Conservation (phyloP, 257 asterid genomes). For the Solanum ossicruentum region DNA sequence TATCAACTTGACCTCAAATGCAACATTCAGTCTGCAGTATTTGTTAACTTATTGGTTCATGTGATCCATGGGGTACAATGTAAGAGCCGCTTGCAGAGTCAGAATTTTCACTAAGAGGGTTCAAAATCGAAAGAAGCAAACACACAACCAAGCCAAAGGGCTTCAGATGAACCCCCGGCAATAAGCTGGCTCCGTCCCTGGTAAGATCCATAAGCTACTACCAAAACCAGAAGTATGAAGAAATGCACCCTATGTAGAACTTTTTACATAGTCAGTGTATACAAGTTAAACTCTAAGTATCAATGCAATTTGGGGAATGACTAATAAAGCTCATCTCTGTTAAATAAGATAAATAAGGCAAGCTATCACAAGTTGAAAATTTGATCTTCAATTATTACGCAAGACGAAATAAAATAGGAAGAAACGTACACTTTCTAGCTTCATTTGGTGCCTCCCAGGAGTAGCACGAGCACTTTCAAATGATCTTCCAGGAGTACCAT, state of each 20-base stretch:
- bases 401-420: background rate
- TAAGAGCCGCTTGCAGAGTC: background rate
- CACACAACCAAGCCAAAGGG: no score
- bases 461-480: slow-evolving; percentile 15
- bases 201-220: background rate
- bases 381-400: background rate
- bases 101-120: no score
- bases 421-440: slow-evolving; percentile 47
- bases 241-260: background rate
- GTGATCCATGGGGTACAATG: background rate
- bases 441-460: slow-evolving; percentile 19
- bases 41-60: background rate
- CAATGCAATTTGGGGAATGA: background rate
- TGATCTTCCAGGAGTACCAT: slow-evolving; percentile 19
- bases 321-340: background rate
- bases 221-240: background rate
- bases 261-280: background rate
- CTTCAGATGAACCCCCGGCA: no score
- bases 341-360: background rate
- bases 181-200: no score
- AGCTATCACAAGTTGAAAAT: background rate
- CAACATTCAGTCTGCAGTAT: background rate
- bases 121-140: no score
- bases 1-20: background rate
- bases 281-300: background rate